A percentile compares a stretch with the other conserved stretches of the same genome.
Conservation (phyloP, 2,329 filamentous ascomycete species). For the Ophiostoma montium region DNA sequence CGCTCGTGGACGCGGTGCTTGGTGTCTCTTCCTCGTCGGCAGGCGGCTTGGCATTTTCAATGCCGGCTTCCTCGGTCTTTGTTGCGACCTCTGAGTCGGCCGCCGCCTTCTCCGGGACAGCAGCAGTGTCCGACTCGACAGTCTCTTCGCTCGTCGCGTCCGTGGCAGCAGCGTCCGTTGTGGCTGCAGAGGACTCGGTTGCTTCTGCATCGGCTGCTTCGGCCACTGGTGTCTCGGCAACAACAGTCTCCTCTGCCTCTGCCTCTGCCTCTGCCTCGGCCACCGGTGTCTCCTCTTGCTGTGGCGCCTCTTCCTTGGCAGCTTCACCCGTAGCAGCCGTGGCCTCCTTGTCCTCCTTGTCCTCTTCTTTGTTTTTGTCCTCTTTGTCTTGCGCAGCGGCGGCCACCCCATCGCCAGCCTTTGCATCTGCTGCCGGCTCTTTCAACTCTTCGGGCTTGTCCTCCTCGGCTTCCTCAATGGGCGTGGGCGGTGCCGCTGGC, state of each 20-base stretch:
- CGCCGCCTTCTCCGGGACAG: neutral
- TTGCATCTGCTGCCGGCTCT: neutral
- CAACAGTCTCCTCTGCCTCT: neutral
- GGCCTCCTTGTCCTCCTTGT: too few species aligned
- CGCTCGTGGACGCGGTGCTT: neutral
- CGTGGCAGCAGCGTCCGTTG: too few species aligned
- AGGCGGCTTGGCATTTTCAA: neutral
- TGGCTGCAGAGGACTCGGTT: neutral
- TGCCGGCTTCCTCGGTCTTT: neutral
- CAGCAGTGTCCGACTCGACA: neutral
- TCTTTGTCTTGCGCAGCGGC: too few species aligned
- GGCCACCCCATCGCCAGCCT: neutral
- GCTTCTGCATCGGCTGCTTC: neutral
- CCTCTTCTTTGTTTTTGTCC: neutral
- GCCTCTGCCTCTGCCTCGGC: neutral
- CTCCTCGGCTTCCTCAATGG: neutral
- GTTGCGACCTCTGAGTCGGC: neutral
- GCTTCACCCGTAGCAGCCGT: neutral
- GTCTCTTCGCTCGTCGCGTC: neutral
- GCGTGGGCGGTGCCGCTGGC: neutral
- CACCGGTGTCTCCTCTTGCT: neutral
- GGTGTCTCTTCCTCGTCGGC: neutral
- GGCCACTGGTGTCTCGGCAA: too few species aligned
- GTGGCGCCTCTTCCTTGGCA: neutral
- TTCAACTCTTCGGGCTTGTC: neutral